Percentiles rank a stretch among this genome's conserved stretches.
phyloP scores from a whole-genome alignment of 495 filamentous ascomycete species.

The Hyaloscypha hepaticicola region DNA sequence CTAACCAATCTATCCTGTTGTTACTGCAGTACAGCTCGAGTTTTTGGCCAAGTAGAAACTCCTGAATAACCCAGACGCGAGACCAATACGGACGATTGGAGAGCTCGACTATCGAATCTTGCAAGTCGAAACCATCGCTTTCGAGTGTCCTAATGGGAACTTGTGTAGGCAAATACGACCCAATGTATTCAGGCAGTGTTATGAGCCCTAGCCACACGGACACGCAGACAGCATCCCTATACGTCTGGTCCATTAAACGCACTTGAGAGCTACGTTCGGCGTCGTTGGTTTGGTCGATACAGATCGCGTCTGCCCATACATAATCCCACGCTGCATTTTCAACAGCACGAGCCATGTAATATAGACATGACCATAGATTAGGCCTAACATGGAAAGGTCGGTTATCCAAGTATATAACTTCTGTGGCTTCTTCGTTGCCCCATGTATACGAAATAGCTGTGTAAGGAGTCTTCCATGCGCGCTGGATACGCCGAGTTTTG shows the following conservation, averaged over 20 bases:
- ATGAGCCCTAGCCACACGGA: slow-evolving; percentile 32
- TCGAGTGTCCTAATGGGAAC: slow-evolving; percentile 17
- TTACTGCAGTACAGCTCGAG: slow-evolving; percentile 24
- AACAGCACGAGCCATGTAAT: slow-evolving; percentile 16
- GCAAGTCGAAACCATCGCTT: slow-evolving; percentile 22
- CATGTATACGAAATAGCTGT: slow-evolving; percentile 32
- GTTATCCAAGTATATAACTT: slow-evolving; percentile 24
- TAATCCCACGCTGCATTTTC: slow-evolving; percentile 17
- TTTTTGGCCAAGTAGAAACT: slow-evolving; percentile 12
- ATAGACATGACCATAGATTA: slow-evolving; percentile 30
- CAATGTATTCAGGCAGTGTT: not conserved
- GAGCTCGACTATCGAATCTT: slow-evolving; percentile 20
- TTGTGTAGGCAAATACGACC: not conserved
- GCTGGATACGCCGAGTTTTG: slow-evolving; percentile 6
- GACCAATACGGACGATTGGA: slow-evolving; percentile 21
- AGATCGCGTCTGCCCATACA: slow-evolving; percentile 35
- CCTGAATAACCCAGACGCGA: slow-evolving; percentile 20
- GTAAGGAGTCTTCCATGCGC: slow-evolving; percentile 10
- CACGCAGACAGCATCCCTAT: slow-evolving; percentile 28
- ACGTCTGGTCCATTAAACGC: slow-evolving; percentile 35
- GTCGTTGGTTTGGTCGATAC: slow-evolving; percentile 31
- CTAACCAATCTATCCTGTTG: slow-evolving; percentile 13
- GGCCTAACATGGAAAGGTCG: slow-evolving; percentile 20
- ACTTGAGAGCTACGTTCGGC: slow-evolving; percentile 34
- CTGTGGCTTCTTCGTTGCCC: slow-evolving; percentile 19